These are phyloP conservation scores for Verbena officinalis DNA, from an alignment of 257 asterid genomes.

Conservation along the genomic window DNA sequence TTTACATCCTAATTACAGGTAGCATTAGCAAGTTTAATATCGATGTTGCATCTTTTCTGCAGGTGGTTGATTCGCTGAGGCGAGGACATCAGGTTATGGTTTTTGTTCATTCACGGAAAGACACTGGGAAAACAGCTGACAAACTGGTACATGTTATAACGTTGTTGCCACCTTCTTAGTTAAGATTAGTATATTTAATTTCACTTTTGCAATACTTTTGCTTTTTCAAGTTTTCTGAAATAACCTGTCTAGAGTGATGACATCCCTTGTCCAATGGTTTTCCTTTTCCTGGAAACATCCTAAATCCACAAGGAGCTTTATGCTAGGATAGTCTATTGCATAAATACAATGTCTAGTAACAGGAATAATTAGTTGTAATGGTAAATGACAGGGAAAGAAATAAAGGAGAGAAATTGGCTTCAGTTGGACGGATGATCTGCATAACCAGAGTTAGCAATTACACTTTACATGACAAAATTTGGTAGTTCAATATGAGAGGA, in stretches of 20 bases:
- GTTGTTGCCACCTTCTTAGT: background rate
- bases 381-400: no score
- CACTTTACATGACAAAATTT: background rate
- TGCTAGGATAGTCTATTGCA: no score
- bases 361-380: no score
- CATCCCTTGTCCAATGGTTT: no score
- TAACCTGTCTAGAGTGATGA: no score
- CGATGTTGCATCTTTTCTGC: conserved; percentile 24
- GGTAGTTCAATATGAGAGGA: background rate
- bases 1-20: conserved; percentile 11
- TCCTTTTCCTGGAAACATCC: no score
- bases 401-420: no score
- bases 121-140: conserved; percentile 94
- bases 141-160: conserved; percentile 59
- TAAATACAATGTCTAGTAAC: no score
- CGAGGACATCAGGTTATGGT: conserved; percentile 98
- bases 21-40: conserved; percentile 14
- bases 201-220: no score
- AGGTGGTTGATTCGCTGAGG: conserved; percentile 88
- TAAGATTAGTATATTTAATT: background rate
- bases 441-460: background rate
- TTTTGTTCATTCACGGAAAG: conserved; percentile 97
- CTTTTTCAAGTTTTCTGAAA: no score
- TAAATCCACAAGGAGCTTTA: no score
- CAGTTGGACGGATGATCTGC: no score